Percentiles rank a stretch among this genome's conserved stretches.
Evolutionary conservation across 1,284 basidiomycete species (phyloP).

Genomic region (Tilletia horrida): DNA sequence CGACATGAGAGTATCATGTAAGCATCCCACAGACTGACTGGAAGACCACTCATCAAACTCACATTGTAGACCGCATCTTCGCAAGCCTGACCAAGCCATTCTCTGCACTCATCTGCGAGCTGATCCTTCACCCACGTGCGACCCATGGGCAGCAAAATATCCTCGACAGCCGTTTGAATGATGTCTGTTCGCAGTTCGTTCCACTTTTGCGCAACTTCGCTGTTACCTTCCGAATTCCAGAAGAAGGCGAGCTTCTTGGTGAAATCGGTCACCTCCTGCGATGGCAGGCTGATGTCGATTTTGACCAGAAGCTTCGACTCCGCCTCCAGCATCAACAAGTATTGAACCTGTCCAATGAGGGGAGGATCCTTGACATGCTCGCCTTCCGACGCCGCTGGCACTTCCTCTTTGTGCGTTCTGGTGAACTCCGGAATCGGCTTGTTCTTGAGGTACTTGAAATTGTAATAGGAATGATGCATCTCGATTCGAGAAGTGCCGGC

Average conservation of each 20-base stretch:
- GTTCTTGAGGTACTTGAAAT: constrained; percentile 88
- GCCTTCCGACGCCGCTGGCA: neutral
- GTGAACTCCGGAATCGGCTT: constrained; percentile 74
- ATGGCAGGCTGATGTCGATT: constrained; percentile 69
- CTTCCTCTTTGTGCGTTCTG: neutral
- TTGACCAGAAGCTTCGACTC: constrained; percentile 83
- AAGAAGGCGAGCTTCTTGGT: constrained; percentile 74
- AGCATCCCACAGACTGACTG: no score
- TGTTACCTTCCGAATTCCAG: constrained; percentile 79
- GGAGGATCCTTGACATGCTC: constrained; percentile 16
- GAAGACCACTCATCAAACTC: neutral
- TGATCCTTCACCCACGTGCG: constrained; percentile 85
- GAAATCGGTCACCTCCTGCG: constrained; percentile 65
- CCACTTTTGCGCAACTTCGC: constrained; percentile 84
- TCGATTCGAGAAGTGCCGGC: constrained; percentile 86
- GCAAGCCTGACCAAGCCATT: constrained; percentile 56
- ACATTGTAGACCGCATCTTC: constrained; percentile 35
- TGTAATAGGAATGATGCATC: constrained; percentile 81
- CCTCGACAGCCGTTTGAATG: constrained; percentile 72
- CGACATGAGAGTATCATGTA: constrained; percentile 27
- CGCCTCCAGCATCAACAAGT: constrained; percentile 85
- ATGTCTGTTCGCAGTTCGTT: constrained; percentile 80
- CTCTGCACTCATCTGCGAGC: constrained; percentile 84
- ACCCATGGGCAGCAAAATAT: constrained; percentile 76
- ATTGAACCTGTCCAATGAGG: constrained; percentile 62